These are phyloP conservation scores for Pyrrhoderma lamaoense DNA, from an alignment of 1,284 basidiomycete genomes.

Conservation along the genomic window DNA sequence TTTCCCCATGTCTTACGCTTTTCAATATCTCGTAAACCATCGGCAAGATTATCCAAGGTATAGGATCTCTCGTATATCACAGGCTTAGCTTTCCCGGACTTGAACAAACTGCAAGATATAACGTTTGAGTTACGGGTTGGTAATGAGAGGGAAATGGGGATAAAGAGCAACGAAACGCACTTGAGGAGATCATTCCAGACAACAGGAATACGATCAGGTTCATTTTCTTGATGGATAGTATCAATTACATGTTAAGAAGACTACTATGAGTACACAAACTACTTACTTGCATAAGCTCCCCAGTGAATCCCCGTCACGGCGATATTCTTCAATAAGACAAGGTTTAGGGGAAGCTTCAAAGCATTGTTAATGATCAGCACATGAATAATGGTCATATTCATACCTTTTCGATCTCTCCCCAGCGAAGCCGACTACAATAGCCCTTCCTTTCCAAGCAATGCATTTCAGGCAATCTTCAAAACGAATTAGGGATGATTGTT, in stretches of 20 bases:
- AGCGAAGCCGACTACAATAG: slow-evolving; percentile 89
- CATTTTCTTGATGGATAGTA: slow-evolving; percentile 43
- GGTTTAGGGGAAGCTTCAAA: slow-evolving; percentile 72
- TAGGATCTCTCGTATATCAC: slow-evolving; percentile 70
- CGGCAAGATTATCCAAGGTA: slow-evolving; percentile 47
- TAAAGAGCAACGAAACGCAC: slow-evolving; percentile 31
- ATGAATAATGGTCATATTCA: slow-evolving; percentile 8
- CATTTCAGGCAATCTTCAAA: slow-evolving; percentile 73
- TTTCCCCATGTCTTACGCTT: slow-evolving; percentile 92
- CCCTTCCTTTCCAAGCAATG: slow-evolving; percentile 90
- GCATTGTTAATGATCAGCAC: slow-evolving; percentile 3
- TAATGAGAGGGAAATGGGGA: not conserved
- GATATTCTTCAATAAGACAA: slow-evolving; percentile 84
- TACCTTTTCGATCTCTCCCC: slow-evolving; percentile 87
- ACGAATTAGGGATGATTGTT: slow-evolving; percentile 6
- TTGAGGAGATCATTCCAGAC: slow-evolving; percentile 75
- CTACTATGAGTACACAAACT: not conserved
- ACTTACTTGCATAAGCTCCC: slow-evolving; percentile 72
- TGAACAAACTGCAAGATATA: slow-evolving; percentile 47
- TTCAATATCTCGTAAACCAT: slow-evolving; percentile 70
- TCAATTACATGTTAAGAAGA: too few relatives aligned
- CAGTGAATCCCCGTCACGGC: slow-evolving; percentile 78
- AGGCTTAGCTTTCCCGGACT: slow-evolving; percentile 60
- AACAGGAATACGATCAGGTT: slow-evolving; percentile 53
- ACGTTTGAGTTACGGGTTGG: not conserved